These are phyloP conservation scores for Populus simonii DNA, from an alignment of 345 rosid species.

Conservation along the genomic window DNA sequence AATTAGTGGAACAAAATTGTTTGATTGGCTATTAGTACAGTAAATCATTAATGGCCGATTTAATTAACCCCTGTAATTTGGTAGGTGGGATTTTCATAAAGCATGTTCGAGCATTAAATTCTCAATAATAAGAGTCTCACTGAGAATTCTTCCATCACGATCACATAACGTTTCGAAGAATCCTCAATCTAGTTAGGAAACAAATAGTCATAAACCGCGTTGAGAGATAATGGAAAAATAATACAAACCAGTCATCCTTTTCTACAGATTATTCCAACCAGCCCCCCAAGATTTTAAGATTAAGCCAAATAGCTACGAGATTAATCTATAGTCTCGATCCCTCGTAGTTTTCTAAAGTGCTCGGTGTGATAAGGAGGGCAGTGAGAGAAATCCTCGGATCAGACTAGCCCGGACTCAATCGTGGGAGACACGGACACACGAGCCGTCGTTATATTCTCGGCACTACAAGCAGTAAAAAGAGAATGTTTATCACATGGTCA, in stretches of 20 bases:
- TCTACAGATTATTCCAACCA: background rate
- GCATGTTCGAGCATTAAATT: background rate
- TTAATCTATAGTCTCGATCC: background rate
- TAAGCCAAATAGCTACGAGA: too few species aligned
- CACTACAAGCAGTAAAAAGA: background rate
- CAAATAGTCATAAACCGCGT: background rate
- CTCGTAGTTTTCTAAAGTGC: background rate
- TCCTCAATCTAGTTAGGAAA: background rate
- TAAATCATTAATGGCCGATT: background rate
- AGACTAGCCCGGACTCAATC: background rate
- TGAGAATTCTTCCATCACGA: background rate
- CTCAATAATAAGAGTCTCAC: background rate
- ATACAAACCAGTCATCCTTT: background rate
- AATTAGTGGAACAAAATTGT: background rate
- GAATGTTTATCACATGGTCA: background rate
- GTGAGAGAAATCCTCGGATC: background rate
- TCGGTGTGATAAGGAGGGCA: background rate
- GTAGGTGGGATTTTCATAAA: background rate
- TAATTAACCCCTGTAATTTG: background rate
- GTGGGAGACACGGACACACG: slow-evolving; percentile 14
- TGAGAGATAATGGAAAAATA: background rate
- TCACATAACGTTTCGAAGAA: background rate
- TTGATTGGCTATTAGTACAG: background rate
- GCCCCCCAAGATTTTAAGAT: background rate
- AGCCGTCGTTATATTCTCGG: slow-evolving; percentile 11